Evolutionary conservation across 805 yeast species (phyloP).

Genomic region (Cephaloascus albidus): DNA sequence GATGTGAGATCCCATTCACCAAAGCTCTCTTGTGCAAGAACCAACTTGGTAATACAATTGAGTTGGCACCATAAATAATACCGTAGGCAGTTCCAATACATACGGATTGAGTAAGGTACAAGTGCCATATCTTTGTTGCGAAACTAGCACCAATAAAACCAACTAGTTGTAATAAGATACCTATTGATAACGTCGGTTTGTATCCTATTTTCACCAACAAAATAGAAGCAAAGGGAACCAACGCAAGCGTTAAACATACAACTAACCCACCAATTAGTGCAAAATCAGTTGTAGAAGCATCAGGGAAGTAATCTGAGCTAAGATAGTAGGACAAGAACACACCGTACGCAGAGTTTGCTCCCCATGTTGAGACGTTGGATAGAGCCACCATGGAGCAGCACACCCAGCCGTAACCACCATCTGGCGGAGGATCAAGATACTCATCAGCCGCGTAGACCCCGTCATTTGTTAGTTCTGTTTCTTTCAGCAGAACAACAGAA

Average conservation of each 20-base stretch:
- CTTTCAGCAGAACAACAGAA: no score
- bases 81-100: constrained; percentile 42
- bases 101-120: constrained; percentile 44
- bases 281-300: constrained; percentile 40
- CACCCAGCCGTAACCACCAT: background rate
- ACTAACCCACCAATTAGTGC: constrained; percentile 49
- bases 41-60: constrained; percentile 45
- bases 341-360: constrained; percentile 44
- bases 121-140: constrained; percentile 37
- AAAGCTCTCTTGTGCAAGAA: constrained; percentile 21
- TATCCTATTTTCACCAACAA: constrained; percentile 6
- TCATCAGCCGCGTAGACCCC: constrained; percentile 3
- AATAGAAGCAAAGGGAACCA: constrained; percentile 48
- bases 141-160: constrained; percentile 46
- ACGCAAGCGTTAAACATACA: constrained; percentile 45
- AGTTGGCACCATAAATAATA: constrained; percentile 41
- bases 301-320: constrained; percentile 28
- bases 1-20: constrained; percentile 38
- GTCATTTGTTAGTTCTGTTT: no score
- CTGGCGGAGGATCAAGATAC: constrained; percentile 1
- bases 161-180: constrained; percentile 30
- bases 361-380: constrained; percentile 36
- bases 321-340: constrained; percentile 43
- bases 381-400: background rate
- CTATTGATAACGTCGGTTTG: constrained; percentile 15